Conservation (phyloP, 2,329 filamentous ascomycete genomes). For the Arthrocladium fulminans region DNA sequence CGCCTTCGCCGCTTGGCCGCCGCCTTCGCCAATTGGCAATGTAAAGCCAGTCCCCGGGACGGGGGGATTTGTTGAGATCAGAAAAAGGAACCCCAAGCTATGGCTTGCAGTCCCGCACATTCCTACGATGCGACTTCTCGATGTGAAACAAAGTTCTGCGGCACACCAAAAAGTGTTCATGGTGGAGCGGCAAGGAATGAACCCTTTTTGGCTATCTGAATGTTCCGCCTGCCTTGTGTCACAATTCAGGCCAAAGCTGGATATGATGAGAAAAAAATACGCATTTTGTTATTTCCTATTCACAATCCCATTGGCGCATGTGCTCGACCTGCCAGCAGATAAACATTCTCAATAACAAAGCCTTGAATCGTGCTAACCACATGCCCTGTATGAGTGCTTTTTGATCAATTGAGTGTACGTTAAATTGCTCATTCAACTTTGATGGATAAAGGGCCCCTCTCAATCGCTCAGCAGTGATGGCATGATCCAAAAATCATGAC, state of each 20-base stretch:
- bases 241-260: too few relatives aligned
- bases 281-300: slow-evolving; percentile 10
- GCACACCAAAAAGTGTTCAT: too few relatives aligned
- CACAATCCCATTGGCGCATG: slow-evolving; percentile 8
- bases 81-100: too few relatives aligned
- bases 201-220: too few relatives aligned
- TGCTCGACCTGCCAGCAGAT: slow-evolving; percentile 2
- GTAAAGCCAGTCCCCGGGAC: too few relatives aligned
- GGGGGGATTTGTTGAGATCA: too few relatives aligned
- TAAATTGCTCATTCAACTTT: slow-evolving; percentile 3
- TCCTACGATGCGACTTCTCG: too few relatives aligned
- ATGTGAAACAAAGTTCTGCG: too few relatives aligned
- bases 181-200: too few relatives aligned
- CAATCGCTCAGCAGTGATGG: slow-evolving; percentile 1
- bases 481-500: slow-evolving; percentile 5
- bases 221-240: too few relatives aligned
- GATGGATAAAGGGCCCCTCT: background rate
- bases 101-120: too few relatives aligned
- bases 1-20: background rate
- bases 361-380: slow-evolving; percentile 3
- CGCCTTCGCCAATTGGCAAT: too few relatives aligned
- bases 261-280: slow-evolving; percentile 4
- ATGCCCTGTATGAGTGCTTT: background rate
- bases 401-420: background rate
- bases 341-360: slow-evolving; percentile 3